Percentiles rank a stretch among this genome's conserved stretches.
Evolutionary conservation across 768 basidiomycete species (phyloP).

Genomic region (Tulasnella sp.): DNA sequence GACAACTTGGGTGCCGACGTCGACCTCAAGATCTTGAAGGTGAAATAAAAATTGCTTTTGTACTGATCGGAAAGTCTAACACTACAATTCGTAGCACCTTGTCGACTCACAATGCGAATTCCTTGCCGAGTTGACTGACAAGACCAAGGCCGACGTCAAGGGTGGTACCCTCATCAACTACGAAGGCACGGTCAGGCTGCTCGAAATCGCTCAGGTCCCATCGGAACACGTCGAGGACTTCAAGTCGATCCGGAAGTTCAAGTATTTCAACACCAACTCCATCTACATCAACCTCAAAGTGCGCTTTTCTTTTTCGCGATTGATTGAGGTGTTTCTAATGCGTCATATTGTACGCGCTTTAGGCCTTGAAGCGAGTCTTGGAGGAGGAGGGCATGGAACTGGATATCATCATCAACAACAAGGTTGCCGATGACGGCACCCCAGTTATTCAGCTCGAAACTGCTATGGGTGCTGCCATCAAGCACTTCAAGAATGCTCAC

Average conservation of each 20-base stretch:
- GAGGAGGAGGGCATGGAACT: constrained; percentile 79
- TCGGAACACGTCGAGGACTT: constrained; percentile 92
- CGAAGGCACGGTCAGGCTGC: constrained; percentile 78
- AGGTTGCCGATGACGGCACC: constrained; percentile 79
- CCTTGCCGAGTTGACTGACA: constrained; percentile 94
- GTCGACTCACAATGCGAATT: constrained; percentile 76
- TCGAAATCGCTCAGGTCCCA: constrained; percentile 94
- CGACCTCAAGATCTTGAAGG: constrained; percentile 73
- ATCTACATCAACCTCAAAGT: constrained; percentile 63
- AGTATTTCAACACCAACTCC: constrained; percentile 88
- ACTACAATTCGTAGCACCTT: constrained; percentile 53
- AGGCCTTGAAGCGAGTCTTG: constrained; percentile 88
- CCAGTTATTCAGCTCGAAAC: constrained; percentile 84
- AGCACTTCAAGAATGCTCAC: constrained; percentile 86
- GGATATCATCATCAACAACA: constrained; percentile 93
- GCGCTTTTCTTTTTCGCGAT: background rate
- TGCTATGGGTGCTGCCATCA: constrained; percentile 89
- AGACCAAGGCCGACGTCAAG: constrained; percentile 91
- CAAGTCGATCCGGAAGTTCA: constrained; percentile 88
- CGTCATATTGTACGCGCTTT: background rate
- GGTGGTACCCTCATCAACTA: constrained; percentile 89
- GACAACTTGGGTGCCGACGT: constrained; percentile 93
- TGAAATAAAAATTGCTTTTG: background rate
- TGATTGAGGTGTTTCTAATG: background rate
- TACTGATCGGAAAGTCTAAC: background rate